These are phyloP conservation scores for Primulina eburnea DNA, from an alignment of 257 asterid genomes.

Conservation along the genomic window DNA sequence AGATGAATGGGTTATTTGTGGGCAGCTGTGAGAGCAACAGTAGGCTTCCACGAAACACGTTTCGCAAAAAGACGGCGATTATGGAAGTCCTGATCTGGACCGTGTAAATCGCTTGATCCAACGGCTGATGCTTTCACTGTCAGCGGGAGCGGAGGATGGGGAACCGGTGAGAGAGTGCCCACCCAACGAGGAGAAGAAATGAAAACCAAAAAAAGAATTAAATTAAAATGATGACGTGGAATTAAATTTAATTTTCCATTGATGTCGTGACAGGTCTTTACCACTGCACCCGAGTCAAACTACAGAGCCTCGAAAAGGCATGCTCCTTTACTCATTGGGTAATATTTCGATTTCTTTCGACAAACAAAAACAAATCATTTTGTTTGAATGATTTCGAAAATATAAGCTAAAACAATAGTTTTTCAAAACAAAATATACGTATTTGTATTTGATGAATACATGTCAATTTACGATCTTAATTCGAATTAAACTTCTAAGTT, in stretches of 20 bases:
- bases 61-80: slow-evolving; percentile 34
- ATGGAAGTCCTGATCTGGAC: slow-evolving; percentile 24
- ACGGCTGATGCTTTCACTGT: slow-evolving; percentile 30
- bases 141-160: slow-evolving; percentile 37
- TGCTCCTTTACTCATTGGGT: background rate
- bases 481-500: no score
- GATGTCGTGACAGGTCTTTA: slow-evolving; percentile 21
- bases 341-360: background rate
- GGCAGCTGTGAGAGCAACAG: slow-evolving; percentile 32
- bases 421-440: no score
- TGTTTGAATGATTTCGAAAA: no score
- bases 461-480: no score
- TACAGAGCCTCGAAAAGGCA: slow-evolving; percentile 19
- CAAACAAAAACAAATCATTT: no score
- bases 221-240: slow-evolving; percentile 19
- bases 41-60: slow-evolving; percentile 38
- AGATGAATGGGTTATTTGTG: slow-evolving; percentile 28
- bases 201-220: background rate
- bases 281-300: slow-evolving; percentile 32
- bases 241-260: background rate
- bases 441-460: no score
- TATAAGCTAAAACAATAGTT: no score
- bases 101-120: slow-evolving; percentile 6
- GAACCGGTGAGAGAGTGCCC: slow-evolving; percentile 33
- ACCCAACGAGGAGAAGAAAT: slow-evolving; percentile 32